A percentile compares a stretch with the other conserved stretches of the same genome.
These are phyloP conservation scores for Dichotomocladium elegans DNA, from an alignment of 371 early-diverging fungal genomes.

Conservation along the genomic window DNA sequence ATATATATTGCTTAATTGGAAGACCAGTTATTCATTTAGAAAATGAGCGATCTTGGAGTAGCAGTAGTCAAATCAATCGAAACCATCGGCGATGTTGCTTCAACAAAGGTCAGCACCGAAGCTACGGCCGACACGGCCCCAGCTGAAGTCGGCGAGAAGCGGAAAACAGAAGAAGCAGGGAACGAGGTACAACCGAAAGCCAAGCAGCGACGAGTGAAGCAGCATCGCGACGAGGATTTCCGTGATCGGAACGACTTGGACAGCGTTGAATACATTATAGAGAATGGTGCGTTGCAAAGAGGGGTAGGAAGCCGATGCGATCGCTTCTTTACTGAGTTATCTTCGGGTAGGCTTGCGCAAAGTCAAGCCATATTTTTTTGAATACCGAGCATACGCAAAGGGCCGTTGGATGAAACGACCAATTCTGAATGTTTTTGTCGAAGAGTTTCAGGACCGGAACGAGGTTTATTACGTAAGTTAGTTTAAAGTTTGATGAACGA, in stretches of 20 bases:
- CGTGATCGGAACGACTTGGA: slow-evolving; percentile 12
- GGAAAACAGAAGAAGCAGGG: slow-evolving; percentile 2
- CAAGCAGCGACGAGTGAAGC: slow-evolving; percentile 6
- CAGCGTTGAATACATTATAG: slow-evolving; percentile 47
- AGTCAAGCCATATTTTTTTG: slow-evolving; percentile 80
- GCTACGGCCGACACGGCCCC: background rate
- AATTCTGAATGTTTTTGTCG: slow-evolving; percentile 72
- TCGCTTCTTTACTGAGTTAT: too few species aligned
- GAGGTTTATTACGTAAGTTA: slow-evolving; percentile 74
- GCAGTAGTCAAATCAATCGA: too few species aligned
- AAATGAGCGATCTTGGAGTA: too few species aligned
- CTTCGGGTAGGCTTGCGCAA: slow-evolving; percentile 60
- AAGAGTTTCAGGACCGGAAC: slow-evolving; percentile 84
- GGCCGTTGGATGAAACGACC: slow-evolving; percentile 84
- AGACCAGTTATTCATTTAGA: too few species aligned
- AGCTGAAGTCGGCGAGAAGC: slow-evolving; percentile 7
- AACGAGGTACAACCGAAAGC: background rate
- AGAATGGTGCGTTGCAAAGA: slow-evolving; percentile 30
- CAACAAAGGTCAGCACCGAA: background rate
- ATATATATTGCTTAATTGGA: too few species aligned
- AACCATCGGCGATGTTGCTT: too few species aligned
- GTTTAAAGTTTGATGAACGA: too few species aligned
- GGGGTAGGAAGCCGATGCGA: too few species aligned
- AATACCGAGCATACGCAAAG: slow-evolving; percentile 82
- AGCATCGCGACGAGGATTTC: slow-evolving; percentile 8